Base-by-base conservation (phyloP, 2,329 filamentous ascomycete genomes). In the Penicillium sp. region DNA sequence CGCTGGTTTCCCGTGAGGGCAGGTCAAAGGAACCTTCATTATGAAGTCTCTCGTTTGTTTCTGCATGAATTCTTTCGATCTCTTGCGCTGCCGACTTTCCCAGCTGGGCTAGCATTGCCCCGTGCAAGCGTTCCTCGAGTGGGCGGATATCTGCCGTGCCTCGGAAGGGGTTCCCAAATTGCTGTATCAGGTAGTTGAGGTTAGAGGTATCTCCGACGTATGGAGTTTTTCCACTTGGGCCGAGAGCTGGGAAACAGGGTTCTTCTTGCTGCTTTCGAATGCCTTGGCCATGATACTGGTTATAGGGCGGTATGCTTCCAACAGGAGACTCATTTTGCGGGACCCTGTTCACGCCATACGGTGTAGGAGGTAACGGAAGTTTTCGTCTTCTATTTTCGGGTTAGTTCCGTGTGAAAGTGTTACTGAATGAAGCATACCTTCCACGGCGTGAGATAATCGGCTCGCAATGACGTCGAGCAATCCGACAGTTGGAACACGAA, bases 191-290 rank as follows among this genome's bases (percentile, higher is more conserved):
- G 40, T 67, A 67, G 31, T 63, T 62, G 11, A 66, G 45, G 48
- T 66, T 67, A 13, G 57, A 63, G n/a, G 56, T 55, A 24, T 67
- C 65, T 3, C 55, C 64, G 24, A 67, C 54, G 46, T 64, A 65
- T 16, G 43, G 39, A 3, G 42, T 45, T 21, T 31, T 45, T 5
- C 42, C 42, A 23, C 23, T 21, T 3, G 42, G 28, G 3, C 28
- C 18, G 3, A 19, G 16, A 4, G 42, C 10, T 21, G 42, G 42
- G 28, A 31, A 45, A 21, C 42, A 45, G 2, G 42, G 42, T 21
- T 45, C 42, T 14, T 31, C 16, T 13, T 45, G 26, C 11, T 11
- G 13, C 11, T 43, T 11, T 43, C 11, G 5, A 21, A 9, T 16
- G 16, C 13, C 5, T 2, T 40, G 37, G 19, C 6, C 14, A 18